A percentile compares a stretch with the other conserved stretches of the same genome.
Conservation (phyloP, 768 basidiomycete genomes). For the Boletus edulis region DNA sequence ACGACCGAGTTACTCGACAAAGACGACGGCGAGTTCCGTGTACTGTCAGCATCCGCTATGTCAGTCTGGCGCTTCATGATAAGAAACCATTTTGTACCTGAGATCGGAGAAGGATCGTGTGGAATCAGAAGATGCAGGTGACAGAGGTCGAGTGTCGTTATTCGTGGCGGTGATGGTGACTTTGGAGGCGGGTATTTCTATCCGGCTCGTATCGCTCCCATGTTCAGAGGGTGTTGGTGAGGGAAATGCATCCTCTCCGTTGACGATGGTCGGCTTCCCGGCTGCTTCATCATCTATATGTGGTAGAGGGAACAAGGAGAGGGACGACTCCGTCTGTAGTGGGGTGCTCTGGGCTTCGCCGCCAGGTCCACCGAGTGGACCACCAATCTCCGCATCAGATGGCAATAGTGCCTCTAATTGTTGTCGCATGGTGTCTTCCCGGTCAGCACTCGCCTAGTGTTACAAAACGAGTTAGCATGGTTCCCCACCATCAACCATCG, state of each 20-base stretch:
- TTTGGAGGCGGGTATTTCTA: not conserved
- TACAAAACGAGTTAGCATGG: slow-evolving; percentile 1
- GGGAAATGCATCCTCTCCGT: slow-evolving; percentile 10
- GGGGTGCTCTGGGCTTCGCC: not conserved
- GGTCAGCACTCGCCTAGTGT: slow-evolving; percentile 2
- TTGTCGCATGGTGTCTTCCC: not conserved
- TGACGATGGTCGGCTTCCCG: not conserved
- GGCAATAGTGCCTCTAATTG: not conserved
- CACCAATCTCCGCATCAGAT: not conserved
- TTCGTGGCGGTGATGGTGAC: not conserved
- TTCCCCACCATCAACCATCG: not conserved
- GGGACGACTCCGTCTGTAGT: not conserved
- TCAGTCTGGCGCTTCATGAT: not conserved
- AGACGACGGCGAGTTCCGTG: not conserved
- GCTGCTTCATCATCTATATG: not conserved
- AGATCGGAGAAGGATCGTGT: slow-evolving; percentile 12
- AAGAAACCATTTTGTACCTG: slow-evolving; percentile 4
- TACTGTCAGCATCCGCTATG: not conserved
- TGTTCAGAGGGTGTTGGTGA: slow-evolving; percentile 30
- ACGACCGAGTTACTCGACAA: slow-evolving; percentile 26
- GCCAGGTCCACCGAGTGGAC: not conserved
- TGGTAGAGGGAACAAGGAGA: not conserved
- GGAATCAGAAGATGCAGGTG: slow-evolving; percentile 12
- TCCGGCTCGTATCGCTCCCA: slow-evolving; percentile 16
- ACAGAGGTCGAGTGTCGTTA: slow-evolving; percentile 8